Base-by-base conservation (phyloP, 2,329 filamentous ascomycete genomes). In the Hirsutella rhossiliensis region DNA sequence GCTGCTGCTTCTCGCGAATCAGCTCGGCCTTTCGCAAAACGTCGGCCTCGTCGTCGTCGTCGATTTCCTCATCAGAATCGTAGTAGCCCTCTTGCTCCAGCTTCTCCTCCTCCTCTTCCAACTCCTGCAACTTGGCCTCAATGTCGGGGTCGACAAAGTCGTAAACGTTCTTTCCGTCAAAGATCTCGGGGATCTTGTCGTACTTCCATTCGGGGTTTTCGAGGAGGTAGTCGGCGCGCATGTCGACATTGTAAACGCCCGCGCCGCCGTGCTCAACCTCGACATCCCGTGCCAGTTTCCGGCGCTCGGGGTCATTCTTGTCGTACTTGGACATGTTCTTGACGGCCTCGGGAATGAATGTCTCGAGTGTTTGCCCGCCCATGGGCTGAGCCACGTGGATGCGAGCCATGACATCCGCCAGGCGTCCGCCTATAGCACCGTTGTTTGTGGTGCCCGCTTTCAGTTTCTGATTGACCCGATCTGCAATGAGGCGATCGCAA, bases 91-190 rank as follows among this genome's bases (percentile, higher is more conserved):
- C 87, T 8, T 80, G 82, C 64, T 96, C 84, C 13, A 97, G 78
- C 56, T 83, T 83, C 68, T 95, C 90, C 64, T 98, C 92, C 61
- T 98, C 94, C 50, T 89, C 89, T 65, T 98, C 92, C 30, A 98
- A 75, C 45, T 87, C 87, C 42, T 83, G 82, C 41, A 98, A 77
- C 71, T 95, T 97, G 53, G 80, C 76, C 58, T 95, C 92, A 60
- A 98, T 98, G 45, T 98, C 94, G 1, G 90, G 89, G 58, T 97
- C 92, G 58, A 98, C 80, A 64, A 87, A 98, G 66, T 98, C 92
- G 68, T 90, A 92, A 46, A 98, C 86, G 63, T 98, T 98, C 75
- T 90, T 89, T 64, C 92, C 92, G 59, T 97, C 82, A 64, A 89
- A 84, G 41, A 96, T 75, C 66, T 98, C 92, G 29, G 92, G 92